phyloP scores from a whole-genome alignment of 306 rosid species.

The Vigna mungo region DNA sequence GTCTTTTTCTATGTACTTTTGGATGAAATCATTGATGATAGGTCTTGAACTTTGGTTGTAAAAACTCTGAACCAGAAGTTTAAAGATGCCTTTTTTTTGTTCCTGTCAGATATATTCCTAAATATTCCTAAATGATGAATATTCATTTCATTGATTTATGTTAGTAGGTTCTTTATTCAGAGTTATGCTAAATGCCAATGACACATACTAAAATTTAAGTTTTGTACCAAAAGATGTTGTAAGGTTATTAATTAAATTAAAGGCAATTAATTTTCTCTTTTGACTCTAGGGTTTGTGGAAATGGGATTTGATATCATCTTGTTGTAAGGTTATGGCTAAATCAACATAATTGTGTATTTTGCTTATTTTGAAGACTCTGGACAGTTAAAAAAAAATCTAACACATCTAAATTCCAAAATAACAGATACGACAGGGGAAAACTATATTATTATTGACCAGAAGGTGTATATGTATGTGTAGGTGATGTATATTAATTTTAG shows the following conservation, averaged over 20 bases:
- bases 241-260: not conserved
- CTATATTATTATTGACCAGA: too few relatives aligned
- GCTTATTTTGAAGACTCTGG: too few relatives aligned
- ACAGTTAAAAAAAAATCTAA: too few relatives aligned
- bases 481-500: too few relatives aligned
- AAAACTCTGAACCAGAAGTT: constrained; percentile 23
- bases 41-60: constrained; percentile 23
- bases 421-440: too few relatives aligned
- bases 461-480: too few relatives aligned
- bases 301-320: not conserved
- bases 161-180: not conserved
- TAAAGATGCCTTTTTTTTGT: constrained; percentile 11
- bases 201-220: not conserved
- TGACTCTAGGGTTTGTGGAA: not conserved
- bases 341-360: too few relatives aligned
- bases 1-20: constrained; percentile 29
- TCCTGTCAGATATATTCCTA: not conserved
- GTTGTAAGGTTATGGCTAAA: too few relatives aligned
- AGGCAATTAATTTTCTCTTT: not conserved
- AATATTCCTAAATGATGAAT: not conserved
- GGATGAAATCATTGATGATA: constrained; percentile 35
- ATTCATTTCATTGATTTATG: not conserved
- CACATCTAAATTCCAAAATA: too few relatives aligned
- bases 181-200: not conserved
- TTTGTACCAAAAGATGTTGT: not conserved